These are phyloP conservation scores for Escovopsis sp. DNA, from an alignment of 2,329 filamentous ascomycete genomes.

Conservation along the genomic window DNA sequence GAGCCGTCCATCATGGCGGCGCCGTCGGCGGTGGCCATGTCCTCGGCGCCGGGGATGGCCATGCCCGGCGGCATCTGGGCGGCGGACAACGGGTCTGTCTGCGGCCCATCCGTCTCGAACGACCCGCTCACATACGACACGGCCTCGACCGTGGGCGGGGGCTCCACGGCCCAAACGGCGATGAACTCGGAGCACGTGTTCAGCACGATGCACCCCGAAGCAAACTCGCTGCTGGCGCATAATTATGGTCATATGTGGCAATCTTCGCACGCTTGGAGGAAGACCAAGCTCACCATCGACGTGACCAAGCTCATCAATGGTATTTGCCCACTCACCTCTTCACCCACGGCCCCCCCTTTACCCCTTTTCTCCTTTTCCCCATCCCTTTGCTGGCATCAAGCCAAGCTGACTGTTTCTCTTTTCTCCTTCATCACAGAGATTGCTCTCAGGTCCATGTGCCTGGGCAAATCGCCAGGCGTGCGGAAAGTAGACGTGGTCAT, in stretches of 20 bases:
- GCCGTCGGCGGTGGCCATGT: too few relatives aligned
- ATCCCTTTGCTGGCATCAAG: too few relatives aligned
- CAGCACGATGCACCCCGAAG: neutral
- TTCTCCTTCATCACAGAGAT: conserved; percentile 17
- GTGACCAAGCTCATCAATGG: conserved; percentile 19
- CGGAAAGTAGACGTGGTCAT: conserved; percentile 22
- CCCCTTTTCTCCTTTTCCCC: too few relatives aligned
- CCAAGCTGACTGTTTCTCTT: too few relatives aligned
- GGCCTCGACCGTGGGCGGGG: neutral
- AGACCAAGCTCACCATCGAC: conserved; percentile 20
- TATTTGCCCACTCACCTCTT: conserved; percentile 9
- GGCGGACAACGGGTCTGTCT: too few relatives aligned
- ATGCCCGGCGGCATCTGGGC: too few relatives aligned
- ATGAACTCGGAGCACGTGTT: neutral
- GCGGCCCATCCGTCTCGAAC: neutral
- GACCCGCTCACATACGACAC: neutral
- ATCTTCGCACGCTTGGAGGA: conserved; percentile 10
- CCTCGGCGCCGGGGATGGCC: too few relatives aligned
- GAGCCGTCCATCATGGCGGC: too few relatives aligned
- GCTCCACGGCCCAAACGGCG: conserved; percentile 1
- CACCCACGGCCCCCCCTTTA: neutral
- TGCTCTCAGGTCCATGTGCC: conserved; percentile 19
- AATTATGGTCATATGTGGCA: conserved; percentile 3
- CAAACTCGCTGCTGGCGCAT: conserved; percentile 1
- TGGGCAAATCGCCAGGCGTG: conserved; percentile 24